Evolutionary conservation across 139 green algal genomes (phyloP), one percentile per base, ranked within the genome.

Genomic region (Yamagishiella unicocca): DNA sequence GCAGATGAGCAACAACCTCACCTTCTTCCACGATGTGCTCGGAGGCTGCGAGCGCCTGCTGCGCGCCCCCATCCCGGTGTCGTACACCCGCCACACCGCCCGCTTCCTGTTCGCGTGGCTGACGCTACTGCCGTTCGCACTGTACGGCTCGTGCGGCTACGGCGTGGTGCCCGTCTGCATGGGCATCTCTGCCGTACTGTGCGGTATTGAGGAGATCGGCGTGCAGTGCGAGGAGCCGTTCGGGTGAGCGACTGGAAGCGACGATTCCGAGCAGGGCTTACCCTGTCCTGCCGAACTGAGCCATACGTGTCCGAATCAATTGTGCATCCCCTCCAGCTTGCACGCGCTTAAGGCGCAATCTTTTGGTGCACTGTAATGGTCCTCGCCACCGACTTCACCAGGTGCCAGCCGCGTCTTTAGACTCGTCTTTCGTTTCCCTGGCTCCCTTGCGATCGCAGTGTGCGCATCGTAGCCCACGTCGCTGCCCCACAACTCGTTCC

Each of bases 61-160:
- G 75, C 92, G 89, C 76, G 97, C 95, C 1, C 96, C 96, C 75
- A 97, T 98, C 83, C 96, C 96, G 6, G 89, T 92, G 12, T 92
- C 89, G 1, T 92, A 88, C 84, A 90, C 84, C n/a, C 80, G 95
- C 35, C 93, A 95, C 90, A 94, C 91, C 14, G 89, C 90, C 0
- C 88, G 92, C 53, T 95, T 94, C 90, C 88, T 97, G 64, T 90
- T 97, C 79, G 81, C 96, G 24, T 97, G 93, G 94, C 95, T 98
- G 40, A 83, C 91, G 40, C 90, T 96, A 68, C 90, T 99, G 90
- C 97, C 97, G 14, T 87, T 98, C 22, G 92, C 93, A 1, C 90
- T 98, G 78, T 96, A 89, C 88, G 31, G 81, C 21, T 46, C 37
- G 17, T 76, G 77, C 38, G 86, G 87, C 64, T 89, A 50, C 67